These are phyloP conservation scores for Leccinum boreale DNA, from an alignment of 768 basidiomycete species.

Conservation along the genomic window DNA sequence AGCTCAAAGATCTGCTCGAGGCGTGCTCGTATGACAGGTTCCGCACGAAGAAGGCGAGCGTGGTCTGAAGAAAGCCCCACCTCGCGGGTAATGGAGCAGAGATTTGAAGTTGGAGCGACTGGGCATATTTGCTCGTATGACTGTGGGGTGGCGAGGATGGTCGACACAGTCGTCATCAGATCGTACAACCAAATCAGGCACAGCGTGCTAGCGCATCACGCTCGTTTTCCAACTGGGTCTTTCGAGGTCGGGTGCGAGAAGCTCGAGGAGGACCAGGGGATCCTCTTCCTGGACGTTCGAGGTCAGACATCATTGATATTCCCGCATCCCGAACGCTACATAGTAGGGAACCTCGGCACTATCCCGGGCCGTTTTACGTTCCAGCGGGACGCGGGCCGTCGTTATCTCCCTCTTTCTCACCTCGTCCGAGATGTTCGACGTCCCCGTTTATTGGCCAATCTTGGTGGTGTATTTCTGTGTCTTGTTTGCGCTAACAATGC, in stretches of 20 bases:
- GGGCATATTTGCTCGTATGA: slow-evolving; percentile 93
- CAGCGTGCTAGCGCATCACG: slow-evolving; percentile 84
- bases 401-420: slow-evolving; percentile 80
- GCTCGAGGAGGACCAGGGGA: slow-evolving; percentile 78
- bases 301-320: slow-evolving; percentile 49
- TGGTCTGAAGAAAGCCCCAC: slow-evolving; percentile 81
- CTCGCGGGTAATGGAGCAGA: slow-evolving; percentile 95
- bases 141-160: slow-evolving; percentile 92
- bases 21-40: slow-evolving; percentile 90
- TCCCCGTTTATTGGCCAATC: slow-evolving; percentile 99
- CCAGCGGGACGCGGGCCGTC: slow-evolving; percentile 82
- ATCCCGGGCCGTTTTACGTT: too few species aligned
- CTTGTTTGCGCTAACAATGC: slow-evolving; percentile 90
- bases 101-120: slow-evolving; percentile 79
- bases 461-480: slow-evolving; percentile 96
- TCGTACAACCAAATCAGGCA: slow-evolving; percentile 89
- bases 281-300: slow-evolving; percentile 88
- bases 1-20: slow-evolving; percentile 75
- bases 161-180: slow-evolving; percentile 88
- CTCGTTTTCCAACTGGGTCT: slow-evolving; percentile 82
- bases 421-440: slow-evolving; percentile 81
- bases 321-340: too few species aligned
- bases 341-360: too few species aligned
- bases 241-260: slow-evolving; percentile 87
- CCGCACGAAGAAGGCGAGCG: slow-evolving; percentile 89